Base-by-base conservation (phyloP, 768 basidiomycete genomes). In the Leccinum variicolor region DNA sequence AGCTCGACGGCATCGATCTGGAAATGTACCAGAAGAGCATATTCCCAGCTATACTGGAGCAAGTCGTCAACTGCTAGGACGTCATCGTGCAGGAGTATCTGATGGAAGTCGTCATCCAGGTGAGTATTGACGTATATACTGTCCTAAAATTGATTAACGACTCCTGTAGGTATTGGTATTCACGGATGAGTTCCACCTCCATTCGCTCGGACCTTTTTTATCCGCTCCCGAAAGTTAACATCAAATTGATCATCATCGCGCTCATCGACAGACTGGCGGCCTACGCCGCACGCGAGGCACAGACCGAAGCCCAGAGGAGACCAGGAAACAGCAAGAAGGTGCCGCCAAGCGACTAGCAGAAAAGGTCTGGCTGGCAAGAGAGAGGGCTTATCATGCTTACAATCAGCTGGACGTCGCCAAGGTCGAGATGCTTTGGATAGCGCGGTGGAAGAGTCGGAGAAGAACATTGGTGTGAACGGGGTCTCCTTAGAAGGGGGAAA, bases 171-270 rank as follows among this genome's bases (percentile, higher is more conserved):
- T 99, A 17, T 98, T 99, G 92, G 96, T 99, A 17, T 98, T 99
- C 74, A 94, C 96, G 13, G 95, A 98, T 73, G 96, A 98, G 70
- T 98, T 98, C 75, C 97, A 98, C 68, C 83, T 99, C 0, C 90
- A 96, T 67, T 87, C 93, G 0, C 86, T 99, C n/a, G 91, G 91
- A 0, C 93, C 93, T 0, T 98, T 99, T 84, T 84, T 98, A 25
- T 90, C 91, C 9, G 94, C 97, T 0, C 70, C 94, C 95, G 50
- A 93, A 96, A 70, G 97, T 99, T 66, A 97, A 97, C 75, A 98
- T 99, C 77, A 99, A 99, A 75, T 84, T 90, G 62, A 98, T 99
- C 63, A 97, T 98, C 55, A 99, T 99, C 51, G 92, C 96, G 0
- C 81, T 98, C 28, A 97, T 99, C 64, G 97, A 99, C 74, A 85